Evolutionary conservation across 2,329 filamentous ascomycete species (phyloP), one percentile per base, ranked within the genome.

Genomic region (Phialemoniopsis sp.): DNA sequence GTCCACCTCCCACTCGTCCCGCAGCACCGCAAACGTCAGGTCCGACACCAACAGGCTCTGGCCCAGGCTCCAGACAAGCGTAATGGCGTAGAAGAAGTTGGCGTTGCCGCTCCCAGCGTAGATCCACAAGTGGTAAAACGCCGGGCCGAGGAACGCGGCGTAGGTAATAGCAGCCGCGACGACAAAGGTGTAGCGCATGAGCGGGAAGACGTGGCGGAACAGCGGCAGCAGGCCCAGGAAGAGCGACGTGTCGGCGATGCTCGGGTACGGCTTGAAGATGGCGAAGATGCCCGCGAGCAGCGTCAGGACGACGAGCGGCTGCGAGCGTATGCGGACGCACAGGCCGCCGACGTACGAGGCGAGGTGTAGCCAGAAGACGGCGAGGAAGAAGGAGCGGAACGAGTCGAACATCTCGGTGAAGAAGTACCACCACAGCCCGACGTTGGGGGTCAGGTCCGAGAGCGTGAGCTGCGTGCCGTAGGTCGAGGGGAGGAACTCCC

Each of bases 371-470:
- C 94, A 97, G 68, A 98, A 98, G 36, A 98, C 90, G 39, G 87
- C 93, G 4, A 98, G 78, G 73, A 97, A 98, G 72, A 98, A 98
- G 51, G 86, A 84, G 30, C 93, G 80, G 74, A 98, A 98, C 1
- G 90, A 91, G 65, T 98, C 93, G 60, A 98, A 98, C 82, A 98
- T 98, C 59, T 98, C 91, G 50, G 94, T 95, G 59, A 98, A 97
- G 67, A 98, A 98, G 65, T 98, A 98, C 93, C 93, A 98, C 93
- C 93, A 98, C 2, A 98, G 73, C 2, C 93, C 93, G 21, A 94
- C 86, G 49, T 97, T 98, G 12, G 93, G 93, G 0, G 91, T 94
- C 31, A 98, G 73, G 57, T 98, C 93, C 8, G 89, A 88, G 3
- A 98, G 77, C 1, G 93, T 81, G 29, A 98, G 75, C 52, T 95